These are phyloP conservation scores for Sclerotinia spermophila DNA, from an alignment of 2,329 filamentous ascomycete species.

Conservation along the genomic window DNA sequence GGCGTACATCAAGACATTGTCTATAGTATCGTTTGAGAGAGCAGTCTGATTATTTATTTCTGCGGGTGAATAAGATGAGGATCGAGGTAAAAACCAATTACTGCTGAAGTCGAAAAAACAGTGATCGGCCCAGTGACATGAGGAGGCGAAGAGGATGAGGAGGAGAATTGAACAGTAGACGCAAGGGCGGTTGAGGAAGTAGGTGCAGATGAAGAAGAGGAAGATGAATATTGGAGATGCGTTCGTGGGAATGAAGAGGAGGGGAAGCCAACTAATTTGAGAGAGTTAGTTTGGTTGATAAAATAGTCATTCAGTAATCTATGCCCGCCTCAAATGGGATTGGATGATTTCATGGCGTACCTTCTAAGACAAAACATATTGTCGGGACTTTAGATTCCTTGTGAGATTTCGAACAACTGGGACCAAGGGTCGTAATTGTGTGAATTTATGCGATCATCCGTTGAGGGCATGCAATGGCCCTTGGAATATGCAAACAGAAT, in stretches of 20 bases:
- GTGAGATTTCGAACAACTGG: not conserved
- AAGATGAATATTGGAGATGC: constrained; percentile 82
- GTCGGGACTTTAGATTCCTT: not conserved
- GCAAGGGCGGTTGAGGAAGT: constrained; percentile 93
- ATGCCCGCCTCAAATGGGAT: not conserved
- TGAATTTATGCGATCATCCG: constrained; percentile 30
- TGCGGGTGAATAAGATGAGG: constrained; percentile 26
- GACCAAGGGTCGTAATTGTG: constrained; percentile 16
- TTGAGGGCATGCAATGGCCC: constrained; percentile 6
- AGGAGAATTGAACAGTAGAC: constrained; percentile 97
- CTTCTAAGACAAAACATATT: constrained; percentile 62
- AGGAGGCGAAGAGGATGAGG: constrained; percentile 88
- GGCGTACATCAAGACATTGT: constrained; percentile 37
- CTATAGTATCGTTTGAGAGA: constrained; percentile 34
- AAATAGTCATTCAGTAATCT: not conserved
- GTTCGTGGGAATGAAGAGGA: constrained; percentile 85
- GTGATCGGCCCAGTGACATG: constrained; percentile 82
- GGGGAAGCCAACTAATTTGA: constrained; percentile 68
- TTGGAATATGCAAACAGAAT: constrained; percentile 7
- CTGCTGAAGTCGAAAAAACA: constrained; percentile 89
- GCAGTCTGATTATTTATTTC: constrained; percentile 30
- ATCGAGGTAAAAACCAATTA: constrained; percentile 89
- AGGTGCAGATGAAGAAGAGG: constrained; percentile 87
- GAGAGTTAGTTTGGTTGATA: constrained; percentile 12
- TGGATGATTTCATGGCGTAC: constrained; percentile 38